Evolutionary conservation across 2,329 filamentous ascomycete species (phyloP), one percentile per base, ranked within the genome.

Genomic region (Cyphellophora attinorum): DNA sequence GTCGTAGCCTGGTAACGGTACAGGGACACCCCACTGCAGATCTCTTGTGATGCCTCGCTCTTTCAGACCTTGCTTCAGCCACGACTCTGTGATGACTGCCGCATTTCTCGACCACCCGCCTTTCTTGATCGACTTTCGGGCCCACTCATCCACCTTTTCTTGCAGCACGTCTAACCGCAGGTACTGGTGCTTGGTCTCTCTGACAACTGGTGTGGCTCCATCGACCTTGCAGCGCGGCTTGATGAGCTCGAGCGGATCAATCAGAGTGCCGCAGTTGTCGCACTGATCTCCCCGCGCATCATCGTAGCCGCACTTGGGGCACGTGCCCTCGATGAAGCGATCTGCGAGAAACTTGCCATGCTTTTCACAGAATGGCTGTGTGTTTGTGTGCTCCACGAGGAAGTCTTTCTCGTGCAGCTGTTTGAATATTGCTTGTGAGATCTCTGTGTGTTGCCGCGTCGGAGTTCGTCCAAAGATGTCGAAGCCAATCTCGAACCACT

Each of bases 401-500:
- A 78, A 93, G 17, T 83, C 85, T 51, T 94, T 94, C 45, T 91
- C 73, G 63, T 86, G 72, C n/a, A 98, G 74, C 57, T 86, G 79
- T 37, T 69, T 66, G 61, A 96, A 96, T 47, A 96, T 88, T 44
- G 84, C 76, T 61, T 96, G 91, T 6, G 88, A 84, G 50, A 98
- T 96, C 47, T 85, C 75, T 14, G 86, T 95, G 61, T 96, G 91
- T 51, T 91, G 75, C 35, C 74, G 62, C 12, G 89, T 96, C 3
- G 88, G 85, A 4, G 91, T 96, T 40, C 88, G 81, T 43, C 88
- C 91, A 56, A 96, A 98, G 60, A 88, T 80, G 62, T 96, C 89
- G 56, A 96, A 96, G 39, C 74, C 79, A 53, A 96, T 89, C 54
- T 86, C 77, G 65, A 98, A 98, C 85, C 89, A 95, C 58, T 93